phyloP scores from a whole-genome alignment of 2,329 filamentous ascomycete species.

The Apiospora marii region DNA sequence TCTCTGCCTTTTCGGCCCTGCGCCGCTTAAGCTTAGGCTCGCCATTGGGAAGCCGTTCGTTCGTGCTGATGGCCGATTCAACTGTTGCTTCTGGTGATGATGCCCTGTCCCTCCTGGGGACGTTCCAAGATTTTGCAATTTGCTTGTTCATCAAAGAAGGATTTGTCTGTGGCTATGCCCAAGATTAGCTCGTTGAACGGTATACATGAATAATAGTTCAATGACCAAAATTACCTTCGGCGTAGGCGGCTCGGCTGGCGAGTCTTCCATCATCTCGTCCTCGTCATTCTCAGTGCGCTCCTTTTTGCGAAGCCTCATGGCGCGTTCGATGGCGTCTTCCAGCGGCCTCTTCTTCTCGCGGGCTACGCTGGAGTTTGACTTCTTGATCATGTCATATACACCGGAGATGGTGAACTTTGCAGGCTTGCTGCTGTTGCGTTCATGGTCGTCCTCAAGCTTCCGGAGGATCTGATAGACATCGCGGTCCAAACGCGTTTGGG shows the following conservation, averaged over 20 bases:
- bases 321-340: constrained; percentile 85
- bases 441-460: constrained; percentile 74
- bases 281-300: constrained; percentile 53
- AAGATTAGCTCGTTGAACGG: background rate
- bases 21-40: constrained; percentile 73
- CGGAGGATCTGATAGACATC: constrained; percentile 82
- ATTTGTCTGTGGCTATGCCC: constrained; percentile 24
- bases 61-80: constrained; percentile 37
- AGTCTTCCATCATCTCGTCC: constrained; percentile 40
- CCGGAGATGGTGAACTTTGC: constrained; percentile 63
- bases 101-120: constrained; percentile 35
- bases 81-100: constrained; percentile 35
- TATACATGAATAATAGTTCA: constrained; percentile 6
- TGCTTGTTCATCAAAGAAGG: constrained; percentile 50
- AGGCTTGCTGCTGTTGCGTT: constrained; percentile 39
- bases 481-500: constrained; percentile 62
- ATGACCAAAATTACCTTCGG: constrained; percentile 35
- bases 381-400: constrained; percentile 82
- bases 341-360: constrained; percentile 82
- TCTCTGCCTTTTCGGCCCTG: constrained; percentile 59
- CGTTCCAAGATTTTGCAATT: constrained; percentile 50
- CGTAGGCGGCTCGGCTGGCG: constrained; percentile 34
- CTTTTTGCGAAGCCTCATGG: constrained; percentile 76
- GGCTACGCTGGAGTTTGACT: constrained; percentile 86
- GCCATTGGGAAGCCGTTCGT: constrained; percentile 66